Conservation (phyloP, 805 yeast species). For the Starmerella ratchasimensis region DNA sequence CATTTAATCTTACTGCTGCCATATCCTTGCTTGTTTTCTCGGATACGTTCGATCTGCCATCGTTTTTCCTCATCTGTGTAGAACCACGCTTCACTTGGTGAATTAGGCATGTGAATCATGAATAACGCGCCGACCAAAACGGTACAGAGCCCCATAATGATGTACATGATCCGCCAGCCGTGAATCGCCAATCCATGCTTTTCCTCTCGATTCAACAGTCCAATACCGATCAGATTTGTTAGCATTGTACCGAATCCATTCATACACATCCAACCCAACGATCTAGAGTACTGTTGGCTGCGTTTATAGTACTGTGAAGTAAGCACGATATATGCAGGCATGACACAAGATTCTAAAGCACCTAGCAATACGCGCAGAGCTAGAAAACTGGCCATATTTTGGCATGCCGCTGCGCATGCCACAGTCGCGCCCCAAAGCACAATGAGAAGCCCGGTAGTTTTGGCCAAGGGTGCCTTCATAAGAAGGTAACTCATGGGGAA, state of each 20-base stretch:
- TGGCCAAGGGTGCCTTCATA: conserved; percentile 44
- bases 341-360: conserved; percentile 37
- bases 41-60: conserved; percentile 39
- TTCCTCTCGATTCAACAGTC: conserved; percentile 11
- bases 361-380: conserved; percentile 38
- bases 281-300: conserved; percentile 34
- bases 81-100: conserved; percentile 32
- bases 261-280: conserved; percentile 32
- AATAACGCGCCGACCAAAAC: conserved; percentile 37
- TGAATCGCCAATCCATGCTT: conserved; percentile 16
- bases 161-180: conserved; percentile 52
- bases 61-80: conserved; percentile 33
- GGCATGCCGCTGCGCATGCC: conserved; percentile 34
- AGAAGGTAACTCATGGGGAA: conserved; percentile 34
- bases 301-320: conserved; percentile 46
- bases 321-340: conserved; percentile 44
- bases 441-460: conserved; percentile 35
- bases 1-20: conserved; percentile 42
- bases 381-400: conserved; percentile 34
- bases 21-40: conserved; percentile 39
- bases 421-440: conserved; percentile 48
- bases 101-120: conserved; percentile 40
- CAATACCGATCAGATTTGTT: conserved; percentile 20
- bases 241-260: conserved; percentile 33
- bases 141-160: conserved; percentile 48